Evolutionary conservation across 2,329 filamentous ascomycete species (phyloP).

Genomic region (Talaromyces sp.): DNA sequence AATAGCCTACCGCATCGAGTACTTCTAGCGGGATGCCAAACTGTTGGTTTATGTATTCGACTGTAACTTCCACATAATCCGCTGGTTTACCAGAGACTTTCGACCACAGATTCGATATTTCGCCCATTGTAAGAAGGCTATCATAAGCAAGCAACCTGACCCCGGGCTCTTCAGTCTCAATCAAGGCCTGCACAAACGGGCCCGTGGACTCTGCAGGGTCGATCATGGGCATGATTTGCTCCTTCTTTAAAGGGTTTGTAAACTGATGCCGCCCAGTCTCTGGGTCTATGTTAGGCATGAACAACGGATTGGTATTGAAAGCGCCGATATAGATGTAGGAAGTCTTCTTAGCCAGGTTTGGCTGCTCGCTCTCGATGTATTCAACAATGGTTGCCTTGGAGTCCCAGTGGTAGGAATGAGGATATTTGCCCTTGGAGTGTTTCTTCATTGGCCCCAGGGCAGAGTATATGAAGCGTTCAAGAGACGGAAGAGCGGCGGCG

Average conservation of each 20-base stretch:
- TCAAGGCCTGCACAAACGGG: conserved; percentile 5
- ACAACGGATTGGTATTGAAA: conserved; percentile 4
- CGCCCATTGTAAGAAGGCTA: conserved; percentile 1
- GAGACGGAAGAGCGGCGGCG: conserved; percentile 38
- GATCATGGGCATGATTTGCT: conserved; percentile 5
- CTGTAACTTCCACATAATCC: conserved; percentile 22
- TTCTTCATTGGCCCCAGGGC: conserved; percentile 48
- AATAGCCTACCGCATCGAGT: conserved; percentile 32
- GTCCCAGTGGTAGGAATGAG: conserved; percentile 47
- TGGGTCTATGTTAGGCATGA: conserved; percentile 1
- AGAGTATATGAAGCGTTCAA: conserved; percentile 50
- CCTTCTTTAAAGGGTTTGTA: conserved; percentile 1
- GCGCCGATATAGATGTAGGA: conserved; percentile 8
- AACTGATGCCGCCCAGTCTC: conserved; percentile 1
- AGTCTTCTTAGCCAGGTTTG: conserved; percentile 1
- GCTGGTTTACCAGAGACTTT: conserved; percentile 35
- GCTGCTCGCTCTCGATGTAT: conserved; percentile 6
- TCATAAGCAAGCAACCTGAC: conserved; percentile 9
- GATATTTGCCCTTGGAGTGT: conserved; percentile 44
- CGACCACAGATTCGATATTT: conserved; percentile 34
- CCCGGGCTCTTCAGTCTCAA: conserved; percentile 7
- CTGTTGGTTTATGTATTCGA: conserved; percentile 29
- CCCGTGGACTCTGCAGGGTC: neutral
- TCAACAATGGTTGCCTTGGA: conserved; percentile 45
- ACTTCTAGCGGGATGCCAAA: conserved; percentile 28